Conservation (phyloP, 1,139 yeast species). For the Suhomyces ambrosiae region DNA sequence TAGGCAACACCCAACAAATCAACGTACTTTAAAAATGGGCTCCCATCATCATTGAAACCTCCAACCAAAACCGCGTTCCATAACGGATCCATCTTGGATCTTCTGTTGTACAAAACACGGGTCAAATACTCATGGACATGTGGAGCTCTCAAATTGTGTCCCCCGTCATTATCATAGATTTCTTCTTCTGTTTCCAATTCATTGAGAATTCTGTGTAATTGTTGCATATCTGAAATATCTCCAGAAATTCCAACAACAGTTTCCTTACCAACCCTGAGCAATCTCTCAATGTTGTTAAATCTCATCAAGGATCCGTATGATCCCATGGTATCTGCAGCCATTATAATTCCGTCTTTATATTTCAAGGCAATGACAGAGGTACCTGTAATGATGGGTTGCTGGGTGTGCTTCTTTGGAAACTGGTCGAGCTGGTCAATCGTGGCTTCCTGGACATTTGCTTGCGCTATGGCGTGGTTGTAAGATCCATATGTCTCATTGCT, state of each 20-base stretch:
- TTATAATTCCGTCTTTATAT: slow-evolving; percentile 83
- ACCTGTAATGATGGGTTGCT: slow-evolving; percentile 94
- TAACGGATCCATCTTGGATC: slow-evolving; percentile 91
- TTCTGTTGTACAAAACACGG: slow-evolving; percentile 79
- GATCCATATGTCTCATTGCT: slow-evolving; percentile 76
- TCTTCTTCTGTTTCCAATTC: slow-evolving; percentile 75
- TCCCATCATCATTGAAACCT: slow-evolving; percentile 71
- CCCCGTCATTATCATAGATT: slow-evolving; percentile 78
- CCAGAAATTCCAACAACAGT: slow-evolving; percentile 95
- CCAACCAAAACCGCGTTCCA: slow-evolving; percentile 96
- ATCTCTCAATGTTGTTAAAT: slow-evolving; percentile 81
- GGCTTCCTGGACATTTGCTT: slow-evolving; percentile 35
- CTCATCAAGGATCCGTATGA: slow-evolving; percentile 91
- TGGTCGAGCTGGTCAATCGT: slow-evolving; percentile 25
- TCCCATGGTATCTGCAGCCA: slow-evolving; percentile 95
- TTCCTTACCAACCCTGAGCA: slow-evolving; percentile 77
- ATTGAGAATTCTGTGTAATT: slow-evolving; percentile 71
- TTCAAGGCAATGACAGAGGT: slow-evolving; percentile 92
- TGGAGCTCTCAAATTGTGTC: slow-evolving; percentile 73
- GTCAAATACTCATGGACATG: slow-evolving; percentile 88
- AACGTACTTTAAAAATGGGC: slow-evolving; percentile 78
- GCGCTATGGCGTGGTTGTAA: slow-evolving; percentile 73
- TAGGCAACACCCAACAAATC: slow-evolving; percentile 92
- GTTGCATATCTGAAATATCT: slow-evolving; percentile 92
- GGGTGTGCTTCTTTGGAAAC: slow-evolving; percentile 83